Conservation (phyloP, 306 rosid species). For the Luffa aegyptiaca region DNA sequence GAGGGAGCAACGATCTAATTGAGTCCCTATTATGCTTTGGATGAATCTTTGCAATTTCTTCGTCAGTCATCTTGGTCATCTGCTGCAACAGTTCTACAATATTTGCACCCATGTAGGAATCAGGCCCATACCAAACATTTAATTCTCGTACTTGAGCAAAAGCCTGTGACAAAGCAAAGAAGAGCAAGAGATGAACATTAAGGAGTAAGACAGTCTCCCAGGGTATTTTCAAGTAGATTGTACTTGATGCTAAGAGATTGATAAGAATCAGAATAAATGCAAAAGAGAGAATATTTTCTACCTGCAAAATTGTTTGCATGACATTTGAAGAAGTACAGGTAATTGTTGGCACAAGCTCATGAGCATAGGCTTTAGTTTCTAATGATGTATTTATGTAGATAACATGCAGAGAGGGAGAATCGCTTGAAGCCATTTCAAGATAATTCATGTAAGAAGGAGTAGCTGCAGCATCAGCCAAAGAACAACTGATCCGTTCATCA, state of each 20-base stretch:
- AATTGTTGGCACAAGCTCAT: conserved; percentile 94
- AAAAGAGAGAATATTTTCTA: conserved; percentile 16
- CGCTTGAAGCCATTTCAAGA: conserved; percentile 66
- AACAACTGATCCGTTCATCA: conserved; percentile 75
- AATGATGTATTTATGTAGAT: conserved; percentile 82
- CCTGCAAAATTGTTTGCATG: conserved; percentile 90
- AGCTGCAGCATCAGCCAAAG: conserved; percentile 94
- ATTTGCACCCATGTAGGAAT: conserved; percentile 99
- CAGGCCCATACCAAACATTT: conserved; percentile 85
- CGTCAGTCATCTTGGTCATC: conserved; percentile 78
- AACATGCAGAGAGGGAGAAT: conserved; percentile 74
- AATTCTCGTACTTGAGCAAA: conserved; percentile 84
- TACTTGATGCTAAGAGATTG: conserved; percentile 3
- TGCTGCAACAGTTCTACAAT: conserved; percentile 64
- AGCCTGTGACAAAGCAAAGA: conserved; percentile 43
- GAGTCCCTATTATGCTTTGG: conserved; percentile 59
- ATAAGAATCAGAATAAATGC: neutral
- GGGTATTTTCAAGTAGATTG: neutral
- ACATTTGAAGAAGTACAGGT: conserved; percentile 98
- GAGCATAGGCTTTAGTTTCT: conserved; percentile 92
- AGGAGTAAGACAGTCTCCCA: neutral
- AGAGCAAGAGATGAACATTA: neutral
- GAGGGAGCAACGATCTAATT: conserved; percentile 59
- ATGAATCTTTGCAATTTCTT: conserved; percentile 71
- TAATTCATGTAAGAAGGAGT: conserved; percentile 65